phyloP scores from a whole-genome alignment of 139 green algal species.

The Monoraphidium neglectum region DNA sequence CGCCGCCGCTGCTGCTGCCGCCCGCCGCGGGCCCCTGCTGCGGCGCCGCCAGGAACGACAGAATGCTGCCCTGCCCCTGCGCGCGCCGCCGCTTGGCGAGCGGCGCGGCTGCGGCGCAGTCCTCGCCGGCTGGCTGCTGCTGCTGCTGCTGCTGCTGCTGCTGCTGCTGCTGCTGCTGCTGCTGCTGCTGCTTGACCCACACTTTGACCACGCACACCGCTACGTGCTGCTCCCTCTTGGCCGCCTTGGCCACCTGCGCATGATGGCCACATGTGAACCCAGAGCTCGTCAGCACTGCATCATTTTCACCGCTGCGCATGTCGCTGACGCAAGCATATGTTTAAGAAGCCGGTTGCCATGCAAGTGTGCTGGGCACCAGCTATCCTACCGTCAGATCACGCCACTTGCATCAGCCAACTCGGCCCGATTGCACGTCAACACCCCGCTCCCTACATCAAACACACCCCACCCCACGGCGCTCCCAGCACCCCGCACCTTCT shows the following conservation, averaged over 20 bases:
- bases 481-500: conserved; percentile 8
- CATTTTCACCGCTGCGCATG: too few relatives aligned
- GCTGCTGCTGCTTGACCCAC: conserved; percentile 5
- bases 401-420: background rate
- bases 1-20: conserved; percentile 6
- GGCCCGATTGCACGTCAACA: background rate
- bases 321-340: too few relatives aligned
- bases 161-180: conserved; percentile 7
- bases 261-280: background rate
- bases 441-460: background rate
- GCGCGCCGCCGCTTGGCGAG: background rate
- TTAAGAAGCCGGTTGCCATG: too few relatives aligned
- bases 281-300: too few relatives aligned
- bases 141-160: conserved; percentile 19
- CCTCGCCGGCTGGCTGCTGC: background rate
- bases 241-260: conserved; percentile 46
- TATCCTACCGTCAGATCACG: background rate
- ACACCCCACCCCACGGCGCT: background rate
- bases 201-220: conserved; percentile 59
- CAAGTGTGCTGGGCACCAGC: background rate
- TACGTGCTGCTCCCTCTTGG: conserved; percentile 55
- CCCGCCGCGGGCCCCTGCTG: background rate
- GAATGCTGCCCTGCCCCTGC: background rate
- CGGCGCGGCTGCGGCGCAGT: conserved; percentile 2
- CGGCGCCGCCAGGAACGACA: background rate